Evolutionary conservation across 306 rosid genomes (phyloP).

Genomic region (Ziziphus jujuba): DNA sequence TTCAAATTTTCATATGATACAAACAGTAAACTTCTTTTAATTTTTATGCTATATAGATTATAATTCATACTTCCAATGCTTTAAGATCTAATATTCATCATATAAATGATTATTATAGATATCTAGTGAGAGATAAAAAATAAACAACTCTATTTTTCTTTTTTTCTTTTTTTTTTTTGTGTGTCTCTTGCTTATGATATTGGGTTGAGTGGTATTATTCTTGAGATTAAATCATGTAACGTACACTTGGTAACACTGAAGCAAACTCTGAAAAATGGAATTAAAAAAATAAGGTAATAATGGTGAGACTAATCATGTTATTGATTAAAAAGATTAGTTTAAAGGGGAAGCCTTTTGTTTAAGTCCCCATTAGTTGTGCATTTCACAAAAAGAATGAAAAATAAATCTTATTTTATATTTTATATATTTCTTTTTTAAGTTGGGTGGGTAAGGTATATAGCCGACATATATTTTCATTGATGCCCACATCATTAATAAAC

Average conservation of each 20-base stretch:
- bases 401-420: no score
- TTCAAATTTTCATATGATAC: no score
- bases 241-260: neutral
- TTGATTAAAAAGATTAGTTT: constrained; percentile 25
- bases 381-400: constrained; percentile 12
- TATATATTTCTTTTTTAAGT: no score
- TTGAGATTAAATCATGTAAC: neutral
- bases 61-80: no score
- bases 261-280: neutral
- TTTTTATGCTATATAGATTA: no score
- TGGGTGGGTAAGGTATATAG: constrained; percentile 50
- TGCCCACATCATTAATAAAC: constrained; percentile 38
- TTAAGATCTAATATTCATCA: no score
- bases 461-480: constrained; percentile 48
- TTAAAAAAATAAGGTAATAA: constrained; percentile 31
- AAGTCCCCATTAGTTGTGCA: constrained; percentile 27
- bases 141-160: no score
- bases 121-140: no score
- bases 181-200: neutral
- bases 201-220: neutral
- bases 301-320: constrained; percentile 55
- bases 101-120: no score
- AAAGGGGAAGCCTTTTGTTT: constrained; percentile 15
- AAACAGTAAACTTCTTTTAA: no score
- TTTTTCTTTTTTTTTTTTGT: neutral